Evolutionary conservation across 2,329 filamentous ascomycete genomes (phyloP).

Genomic region (Clarireedia homoeocarpa): DNA sequence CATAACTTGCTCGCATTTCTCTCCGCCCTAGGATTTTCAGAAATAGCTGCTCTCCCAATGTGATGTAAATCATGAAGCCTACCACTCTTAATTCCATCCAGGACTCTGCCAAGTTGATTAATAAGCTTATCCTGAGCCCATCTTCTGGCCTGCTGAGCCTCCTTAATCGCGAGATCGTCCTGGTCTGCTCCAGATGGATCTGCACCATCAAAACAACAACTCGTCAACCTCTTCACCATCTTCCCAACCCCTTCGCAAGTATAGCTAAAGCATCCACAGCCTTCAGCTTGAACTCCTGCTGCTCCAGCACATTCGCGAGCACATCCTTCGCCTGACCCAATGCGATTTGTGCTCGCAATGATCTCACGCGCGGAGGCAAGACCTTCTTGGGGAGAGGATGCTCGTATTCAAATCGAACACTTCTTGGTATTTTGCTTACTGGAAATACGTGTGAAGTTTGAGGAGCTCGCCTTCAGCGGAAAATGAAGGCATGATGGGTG

Average conservation of each 20-base stretch:
- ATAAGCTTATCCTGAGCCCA: conserved; percentile 94
- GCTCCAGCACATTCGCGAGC: conserved; percentile 57
- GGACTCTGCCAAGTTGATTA: conserved; percentile 90
- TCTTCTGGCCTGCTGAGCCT: conserved; percentile 75
- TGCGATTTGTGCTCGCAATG: conserved; percentile 76
- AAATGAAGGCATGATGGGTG: conserved; percentile 54
- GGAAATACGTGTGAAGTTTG: conserved; percentile 64
- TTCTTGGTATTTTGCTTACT: conserved; percentile 76
- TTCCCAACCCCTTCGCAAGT: conserved; percentile 52
- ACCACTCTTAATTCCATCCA: conserved; percentile 89
- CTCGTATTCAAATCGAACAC: conserved; percentile 81
- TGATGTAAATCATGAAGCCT: conserved; percentile 28
- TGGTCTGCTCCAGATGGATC: conserved; percentile 86
- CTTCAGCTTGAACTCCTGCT: conserved; percentile 61
- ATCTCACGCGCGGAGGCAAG: conserved; percentile 67
- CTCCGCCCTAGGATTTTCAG: conserved; percentile 60
- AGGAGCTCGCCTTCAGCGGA: conserved; percentile 64
- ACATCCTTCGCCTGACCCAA: conserved; percentile 71
- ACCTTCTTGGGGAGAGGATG: conserved; percentile 72
- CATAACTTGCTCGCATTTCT: conserved; percentile 93
- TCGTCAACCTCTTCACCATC: conserved; percentile 58
- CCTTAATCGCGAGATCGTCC: conserved; percentile 86
- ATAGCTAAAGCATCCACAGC: conserved; percentile 73
- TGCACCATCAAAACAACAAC: conserved; percentile 81
- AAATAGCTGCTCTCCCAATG: background rate